Evolutionary conservation across 2,329 filamentous ascomycete species (phyloP), one percentile per base, ranked within the genome.

Genomic region (Boeremia exigua): DNA sequence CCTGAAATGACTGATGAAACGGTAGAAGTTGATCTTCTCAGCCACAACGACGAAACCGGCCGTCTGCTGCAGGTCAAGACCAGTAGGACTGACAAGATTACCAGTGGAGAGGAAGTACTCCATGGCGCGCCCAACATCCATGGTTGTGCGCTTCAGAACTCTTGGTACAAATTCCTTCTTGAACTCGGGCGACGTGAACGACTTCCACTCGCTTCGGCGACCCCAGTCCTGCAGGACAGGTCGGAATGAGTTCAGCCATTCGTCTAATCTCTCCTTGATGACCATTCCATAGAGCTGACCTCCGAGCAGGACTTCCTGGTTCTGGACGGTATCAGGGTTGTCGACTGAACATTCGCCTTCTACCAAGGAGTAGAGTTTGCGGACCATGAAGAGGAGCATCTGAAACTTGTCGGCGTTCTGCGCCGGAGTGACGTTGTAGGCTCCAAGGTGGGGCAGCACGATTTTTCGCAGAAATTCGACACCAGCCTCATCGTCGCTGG

Each of bases 11-110:
- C 91, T 95, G 79, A 99, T 96, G 80, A 98, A 99, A 69, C 95
- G 91, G 70, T 96, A 87, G 75, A 98, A 99, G 80, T 99, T 99
- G 74, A 99, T 94, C 83, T 98, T 98, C 75, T 99, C 95, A 2
- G 95, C 95, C 47, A 98, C 93, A 46, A 99, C 92, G 0, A 92
- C 96, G 76, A 96, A 99, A 60, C 95, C 95, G 11, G 94, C 95
- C 0, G 89, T 88, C 77, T 99, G 95, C 73, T 98, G 95, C 69
- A 97, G 77, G 82, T 99, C 95, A 36, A 99, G 83, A 62, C 95
- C 95, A 28, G 91, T 96, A 12, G 91, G 88, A 80, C 91, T 96
- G 70, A 92, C 87, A 40, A 99, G 80, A 70, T 99, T 99, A 65
- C 95, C 95, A 0, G 95, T 99, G 0, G 94, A 96, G 59, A 99